These are phyloP conservation scores for Didymellaceae sp. DNA, from an alignment of 2,329 filamentous ascomycete genomes.

Conservation along the genomic window DNA sequence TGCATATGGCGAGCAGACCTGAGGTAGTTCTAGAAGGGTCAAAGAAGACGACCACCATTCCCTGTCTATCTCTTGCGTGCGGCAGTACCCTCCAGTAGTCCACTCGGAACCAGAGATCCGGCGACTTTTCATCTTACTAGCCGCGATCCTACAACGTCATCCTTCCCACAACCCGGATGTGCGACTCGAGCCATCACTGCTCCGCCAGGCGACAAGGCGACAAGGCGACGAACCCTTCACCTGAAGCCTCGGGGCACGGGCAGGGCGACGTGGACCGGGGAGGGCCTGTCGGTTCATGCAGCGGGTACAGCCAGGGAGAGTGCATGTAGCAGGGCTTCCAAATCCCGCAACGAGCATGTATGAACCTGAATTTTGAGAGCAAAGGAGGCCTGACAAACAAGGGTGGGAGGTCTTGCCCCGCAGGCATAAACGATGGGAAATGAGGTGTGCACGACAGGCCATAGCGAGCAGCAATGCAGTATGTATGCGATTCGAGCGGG, in stretches of 20 bases:
- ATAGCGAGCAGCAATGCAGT: constrained; percentile 4
- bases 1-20: constrained; percentile 18
- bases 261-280: constrained; percentile 1
- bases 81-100: constrained; percentile 2
- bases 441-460: constrained; percentile 15
- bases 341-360: constrained; percentile 15
- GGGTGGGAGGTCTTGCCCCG: neutral
- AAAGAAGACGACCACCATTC: constrained; percentile 8
- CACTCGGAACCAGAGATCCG: constrained; percentile 1
- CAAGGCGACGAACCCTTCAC: constrained; percentile 8
- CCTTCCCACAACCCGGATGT: constrained; percentile 1
- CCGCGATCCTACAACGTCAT: constrained; percentile 10
- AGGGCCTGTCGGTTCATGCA: constrained; percentile 13
- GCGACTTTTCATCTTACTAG: constrained; percentile 1
- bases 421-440: constrained; percentile 22
- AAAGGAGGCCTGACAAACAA: constrained; percentile 2
- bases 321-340: constrained; percentile 1
- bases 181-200: constrained; percentile 7
- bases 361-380: constrained; percentile 6
- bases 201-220: constrained; percentile 7
- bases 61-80: constrained; percentile 2
- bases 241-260: constrained; percentile 10
- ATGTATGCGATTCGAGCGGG: constrained; percentile 12
- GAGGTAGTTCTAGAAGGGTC: constrained; percentile 12
- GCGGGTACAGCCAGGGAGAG: constrained; percentile 2